Evolutionary conservation across 192 early-diverging fungal genomes (phyloP), one percentile per base, ranked within the genome.

Genomic region (Podila clonocystis): DNA sequence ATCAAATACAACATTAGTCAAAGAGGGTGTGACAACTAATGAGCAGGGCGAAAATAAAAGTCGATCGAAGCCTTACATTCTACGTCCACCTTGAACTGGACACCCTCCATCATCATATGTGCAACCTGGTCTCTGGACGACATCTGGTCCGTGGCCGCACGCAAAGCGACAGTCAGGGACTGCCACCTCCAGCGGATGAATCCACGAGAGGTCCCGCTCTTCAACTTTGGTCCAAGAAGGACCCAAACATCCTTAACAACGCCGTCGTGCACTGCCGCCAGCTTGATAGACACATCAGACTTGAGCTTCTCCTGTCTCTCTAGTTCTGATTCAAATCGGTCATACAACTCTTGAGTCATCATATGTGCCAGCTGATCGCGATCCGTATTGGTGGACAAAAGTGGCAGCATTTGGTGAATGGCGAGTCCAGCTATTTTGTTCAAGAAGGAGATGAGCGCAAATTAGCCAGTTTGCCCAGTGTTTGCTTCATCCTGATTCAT

Each of bases 211-310:
- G 82, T 75, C 29, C 78, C 82, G n/a, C 74, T 68, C 62, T 73
- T 52, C 31, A 76, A 55, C 9, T 63, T 62, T 7, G 72, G 82
- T 15, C 87, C 87, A 38, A 88, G 30, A 0, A 67, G 69, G 15
- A 86, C 82, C 87, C 87, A 88, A 0, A 86, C 82, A 75, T 88
- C 85, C 36, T 73, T 72, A n/a, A 88, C 52, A 22, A 73, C 58
- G 9, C 74, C 85, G 66, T 88, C 87, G 58, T 88, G 84, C 11
- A 88, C 61, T 26, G 82, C 77, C 17, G 87, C 83, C 17, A 88
- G 41, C 31, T 75, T 60, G 52, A 88, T 83, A 2, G 59, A 49
- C 13, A 88, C 69, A n/a, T 79, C 67, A 4, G 76, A 79, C 9
- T 72, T 50, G 30, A 79, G 38, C 19, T 66, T 50, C n/a, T 79